phyloP scores from a whole-genome alignment of 768 basidiomycete species.

The Leccinum fibrillosum region DNA sequence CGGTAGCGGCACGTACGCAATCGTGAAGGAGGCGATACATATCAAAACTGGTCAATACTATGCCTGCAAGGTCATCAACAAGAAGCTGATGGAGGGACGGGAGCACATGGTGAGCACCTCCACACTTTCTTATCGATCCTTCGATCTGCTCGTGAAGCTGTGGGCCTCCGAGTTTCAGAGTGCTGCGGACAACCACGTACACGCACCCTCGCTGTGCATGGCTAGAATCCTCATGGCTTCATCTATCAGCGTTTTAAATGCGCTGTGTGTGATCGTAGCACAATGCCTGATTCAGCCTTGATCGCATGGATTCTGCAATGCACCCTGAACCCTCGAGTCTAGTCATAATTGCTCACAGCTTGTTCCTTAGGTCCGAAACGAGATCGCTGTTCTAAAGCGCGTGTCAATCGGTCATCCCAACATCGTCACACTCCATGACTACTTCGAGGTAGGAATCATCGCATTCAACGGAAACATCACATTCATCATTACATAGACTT shows the following conservation, averaged over 20 bases:
- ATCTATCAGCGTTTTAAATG: constrained; percentile 8
- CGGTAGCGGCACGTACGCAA: constrained; percentile 91
- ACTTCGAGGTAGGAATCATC: constrained; percentile 71
- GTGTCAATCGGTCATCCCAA: constrained; percentile 88
- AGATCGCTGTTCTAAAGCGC: constrained; percentile 91
- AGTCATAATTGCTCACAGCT: constrained; percentile 8
- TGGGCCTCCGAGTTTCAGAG: not conserved
- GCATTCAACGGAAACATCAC: not conserved
- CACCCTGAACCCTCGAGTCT: constrained; percentile 15
- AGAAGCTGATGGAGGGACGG: constrained; percentile 96
- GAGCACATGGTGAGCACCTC: constrained; percentile 83
- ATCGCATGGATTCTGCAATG: not conserved
- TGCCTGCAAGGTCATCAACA: constrained; percentile 99
- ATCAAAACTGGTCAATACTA: constrained; percentile 91
- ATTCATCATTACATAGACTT: constrained; percentile 48
- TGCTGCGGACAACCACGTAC: constrained; percentile 1
- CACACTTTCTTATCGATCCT: constrained; percentile 5
- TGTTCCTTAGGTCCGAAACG: constrained; percentile 78
- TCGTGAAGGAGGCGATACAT: constrained; percentile 94
- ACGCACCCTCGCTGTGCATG: constrained; percentile 2
- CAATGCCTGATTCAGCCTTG: not conserved
- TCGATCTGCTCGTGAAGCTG: constrained; percentile 3
- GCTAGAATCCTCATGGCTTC: not conserved
- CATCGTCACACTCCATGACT: constrained; percentile 92
- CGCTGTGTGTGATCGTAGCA: constrained; percentile 16